phyloP scores from a whole-genome alignment of 1,284 basidiomycete genomes.

The Cryptococcus maquisensis region DNA sequence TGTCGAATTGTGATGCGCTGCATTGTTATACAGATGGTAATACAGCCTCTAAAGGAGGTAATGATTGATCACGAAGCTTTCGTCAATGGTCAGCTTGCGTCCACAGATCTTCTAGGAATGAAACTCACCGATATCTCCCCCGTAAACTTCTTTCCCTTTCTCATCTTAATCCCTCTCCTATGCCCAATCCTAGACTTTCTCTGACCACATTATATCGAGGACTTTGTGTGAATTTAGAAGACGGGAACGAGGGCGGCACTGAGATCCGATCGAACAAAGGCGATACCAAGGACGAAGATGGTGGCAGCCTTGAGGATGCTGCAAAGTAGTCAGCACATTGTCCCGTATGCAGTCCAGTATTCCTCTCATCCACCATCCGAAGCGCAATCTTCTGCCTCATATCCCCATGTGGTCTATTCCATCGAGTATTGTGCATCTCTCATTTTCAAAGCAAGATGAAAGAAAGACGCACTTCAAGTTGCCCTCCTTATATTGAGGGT shows the following conservation, averaged over 20 bases:
- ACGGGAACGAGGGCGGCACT: slow-evolving; percentile 29
- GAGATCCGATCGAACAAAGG: slow-evolving; percentile 27
- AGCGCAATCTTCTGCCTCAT: too few relatives aligned
- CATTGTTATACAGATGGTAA: slow-evolving; percentile 15
- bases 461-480: slow-evolving; percentile 21
- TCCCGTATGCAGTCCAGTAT: neutral
- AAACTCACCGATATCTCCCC: neutral
- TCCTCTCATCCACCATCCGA: neutral
- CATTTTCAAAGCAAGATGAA: neutral
- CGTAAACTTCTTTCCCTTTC: neutral
- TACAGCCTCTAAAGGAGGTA: slow-evolving; percentile 3
- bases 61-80: neutral
- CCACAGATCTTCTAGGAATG: too few relatives aligned
- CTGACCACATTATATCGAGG: neutral
- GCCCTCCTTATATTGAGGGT: slow-evolving; percentile 27
- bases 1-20: slow-evolving; percentile 18
- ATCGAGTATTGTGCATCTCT: neutral
- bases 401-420: neutral
- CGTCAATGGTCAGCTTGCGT: too few relatives aligned
- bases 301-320: slow-evolving; percentile 29
- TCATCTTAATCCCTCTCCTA: neutral
- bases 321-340: neutral
- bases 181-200: neutral
- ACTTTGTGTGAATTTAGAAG: slow-evolving; percentile 14
- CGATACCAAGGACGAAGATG: slow-evolving; percentile 31